These are phyloP conservation scores for Pythium aquatile DNA, from an alignment of 352 stramenopile species.

Conservation along the genomic window DNA sequence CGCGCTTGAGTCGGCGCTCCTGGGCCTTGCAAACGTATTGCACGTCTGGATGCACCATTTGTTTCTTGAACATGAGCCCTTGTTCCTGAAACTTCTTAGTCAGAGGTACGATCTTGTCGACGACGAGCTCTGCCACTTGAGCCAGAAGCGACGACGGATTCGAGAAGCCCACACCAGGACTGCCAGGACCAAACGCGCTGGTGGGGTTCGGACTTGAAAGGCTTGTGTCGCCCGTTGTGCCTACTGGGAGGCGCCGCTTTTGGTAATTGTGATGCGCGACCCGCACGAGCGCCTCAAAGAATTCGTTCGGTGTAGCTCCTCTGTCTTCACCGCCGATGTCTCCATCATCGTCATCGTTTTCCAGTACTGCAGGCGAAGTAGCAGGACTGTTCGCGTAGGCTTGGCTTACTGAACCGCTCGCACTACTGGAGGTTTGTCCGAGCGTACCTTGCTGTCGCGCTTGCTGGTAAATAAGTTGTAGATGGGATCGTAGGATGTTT, in stretches of 20 bases:
- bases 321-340: slow-evolving; percentile 57
- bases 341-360: slow-evolving; percentile 25
- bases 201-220: neutral
- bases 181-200: slow-evolving; percentile 13
- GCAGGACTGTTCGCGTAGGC: neutral
- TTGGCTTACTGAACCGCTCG: neutral
- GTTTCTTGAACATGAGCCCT: slow-evolving; percentile 81
- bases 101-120: slow-evolving; percentile 64
- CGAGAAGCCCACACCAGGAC: slow-evolving; percentile 10
- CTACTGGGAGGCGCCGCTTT: slow-evolving; percentile 29
- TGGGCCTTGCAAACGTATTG: slow-evolving; percentile 73
- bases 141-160: slow-evolving; percentile 28
- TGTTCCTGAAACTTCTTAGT: slow-evolving; percentile 80
- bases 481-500: slow-evolving; percentile 67
- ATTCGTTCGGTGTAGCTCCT: slow-evolving; percentile 72
- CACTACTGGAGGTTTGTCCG: neutral
- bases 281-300: slow-evolving; percentile 71
- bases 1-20: slow-evolving; percentile 75
- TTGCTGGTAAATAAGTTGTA: slow-evolving; percentile 79
- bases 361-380: neutral
- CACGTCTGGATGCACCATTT: slow-evolving; percentile 78
- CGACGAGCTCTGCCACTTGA: slow-evolving; percentile 58
- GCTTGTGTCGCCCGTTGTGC: neutral
- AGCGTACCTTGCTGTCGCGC: slow-evolving; percentile 10
- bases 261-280: slow-evolving; percentile 73